Evolutionary conservation across 2,329 filamentous ascomycete genomes (phyloP).

Genomic region (Calonectria pseudoturangicola): DNA sequence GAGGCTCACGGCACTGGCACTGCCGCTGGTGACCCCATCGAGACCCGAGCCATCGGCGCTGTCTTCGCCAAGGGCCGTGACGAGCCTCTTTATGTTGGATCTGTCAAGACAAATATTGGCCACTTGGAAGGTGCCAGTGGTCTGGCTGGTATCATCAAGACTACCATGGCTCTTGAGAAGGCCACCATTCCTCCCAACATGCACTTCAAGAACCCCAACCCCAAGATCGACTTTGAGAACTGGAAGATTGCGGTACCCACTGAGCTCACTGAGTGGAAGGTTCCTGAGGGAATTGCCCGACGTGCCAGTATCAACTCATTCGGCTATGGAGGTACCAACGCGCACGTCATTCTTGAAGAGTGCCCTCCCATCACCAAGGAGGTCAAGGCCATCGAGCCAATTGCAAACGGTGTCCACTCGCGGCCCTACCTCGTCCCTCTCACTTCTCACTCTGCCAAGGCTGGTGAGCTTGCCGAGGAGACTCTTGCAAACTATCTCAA

Average conservation of each 20-base stretch:
- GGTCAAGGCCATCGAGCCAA: slow-evolving; percentile 37
- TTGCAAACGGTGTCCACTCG: slow-evolving; percentile 45
- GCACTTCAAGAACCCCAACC: slow-evolving; percentile 47
- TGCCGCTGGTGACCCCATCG: slow-evolving; percentile 70
- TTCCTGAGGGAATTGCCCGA: slow-evolving; percentile 37
- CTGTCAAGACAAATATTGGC: slow-evolving; percentile 55
- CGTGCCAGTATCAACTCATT: slow-evolving; percentile 55
- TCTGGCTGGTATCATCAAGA: slow-evolving; percentile 51
- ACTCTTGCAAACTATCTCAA: slow-evolving; percentile 44
- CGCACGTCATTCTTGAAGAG: slow-evolving; percentile 51
- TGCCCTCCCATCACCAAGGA: slow-evolving; percentile 37
- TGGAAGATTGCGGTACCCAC: slow-evolving; percentile 51
- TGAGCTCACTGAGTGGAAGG: slow-evolving; percentile 40
- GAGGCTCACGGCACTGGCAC: slow-evolving; percentile 74
- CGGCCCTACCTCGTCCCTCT: slow-evolving; percentile 49
- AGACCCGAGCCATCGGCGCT: slow-evolving; percentile 66
- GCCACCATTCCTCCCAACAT: slow-evolving; percentile 49
- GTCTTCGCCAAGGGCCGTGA: slow-evolving; percentile 36
- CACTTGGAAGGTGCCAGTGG: slow-evolving; percentile 51
- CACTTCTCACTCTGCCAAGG: slow-evolving; percentile 49
- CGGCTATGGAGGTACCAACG: slow-evolving; percentile 54
- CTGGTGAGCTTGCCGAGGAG: slow-evolving; percentile 48
- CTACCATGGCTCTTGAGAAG: slow-evolving; percentile 48
- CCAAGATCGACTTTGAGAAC: slow-evolving; percentile 52
- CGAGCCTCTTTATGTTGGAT: slow-evolving; percentile 37